phyloP scores from a whole-genome alignment of 1,284 basidiomycete genomes.

The Peniophora sp. region DNA sequence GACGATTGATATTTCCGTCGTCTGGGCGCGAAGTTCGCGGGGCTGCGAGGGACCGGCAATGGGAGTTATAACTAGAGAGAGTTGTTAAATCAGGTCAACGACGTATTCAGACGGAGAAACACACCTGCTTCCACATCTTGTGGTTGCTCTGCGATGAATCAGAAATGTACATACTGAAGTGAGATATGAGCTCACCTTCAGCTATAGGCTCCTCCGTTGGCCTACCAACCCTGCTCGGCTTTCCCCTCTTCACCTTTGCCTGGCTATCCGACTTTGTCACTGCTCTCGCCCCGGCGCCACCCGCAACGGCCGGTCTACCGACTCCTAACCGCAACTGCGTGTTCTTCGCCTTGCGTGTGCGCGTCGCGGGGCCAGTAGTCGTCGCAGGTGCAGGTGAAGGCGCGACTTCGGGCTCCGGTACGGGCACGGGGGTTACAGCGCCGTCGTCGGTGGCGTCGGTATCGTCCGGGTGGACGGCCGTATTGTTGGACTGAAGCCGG shows the following conservation, averaged over 20 bases:
- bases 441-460: slow-evolving; percentile 33
- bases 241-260: slow-evolving; percentile 41
- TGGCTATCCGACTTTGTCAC: slow-evolving; percentile 51
- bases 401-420: slow-evolving; percentile 9
- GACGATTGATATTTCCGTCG: too few relatives aligned
- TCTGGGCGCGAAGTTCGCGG: too few relatives aligned
- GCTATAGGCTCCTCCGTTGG: slow-evolving; percentile 48
- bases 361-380: slow-evolving; percentile 22
- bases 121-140: too few relatives aligned
- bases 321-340: slow-evolving; percentile 62
- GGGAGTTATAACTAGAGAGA: too few relatives aligned
- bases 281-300: slow-evolving; percentile 52
- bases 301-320: slow-evolving; percentile 57
- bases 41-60: too few relatives aligned
- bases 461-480: slow-evolving; percentile 34
- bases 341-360: slow-evolving; percentile 63
- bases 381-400: slow-evolving; percentile 1
- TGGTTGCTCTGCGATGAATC: too few relatives aligned
- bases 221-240: slow-evolving; percentile 39
- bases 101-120: too few relatives aligned
- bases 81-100: too few relatives aligned
- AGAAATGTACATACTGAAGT: too few relatives aligned
- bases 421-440: slow-evolving; percentile 18
- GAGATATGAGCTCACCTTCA: slow-evolving; percentile 25
- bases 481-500: slow-evolving; percentile 30